These are phyloP conservation scores for Castanea crenata DNA, from an alignment of 306 rosid species.

Conservation along the genomic window DNA sequence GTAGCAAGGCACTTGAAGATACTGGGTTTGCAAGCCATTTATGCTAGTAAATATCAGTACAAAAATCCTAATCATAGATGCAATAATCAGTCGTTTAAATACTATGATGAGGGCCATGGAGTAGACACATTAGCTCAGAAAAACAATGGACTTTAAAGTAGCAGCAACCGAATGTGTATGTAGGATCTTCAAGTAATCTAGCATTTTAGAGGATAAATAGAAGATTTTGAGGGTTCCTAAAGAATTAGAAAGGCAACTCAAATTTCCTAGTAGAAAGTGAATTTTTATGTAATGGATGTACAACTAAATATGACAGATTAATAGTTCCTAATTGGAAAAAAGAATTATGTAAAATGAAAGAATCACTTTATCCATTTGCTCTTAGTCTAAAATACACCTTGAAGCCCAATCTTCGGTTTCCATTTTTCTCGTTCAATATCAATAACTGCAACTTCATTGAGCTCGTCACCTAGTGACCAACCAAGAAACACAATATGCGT, in stretches of 20 bases:
- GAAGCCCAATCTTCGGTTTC: slow-evolving; percentile 89
- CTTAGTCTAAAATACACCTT: slow-evolving; percentile 46
- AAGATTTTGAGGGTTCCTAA: not conserved
- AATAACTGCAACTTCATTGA: slow-evolving; percentile 50
- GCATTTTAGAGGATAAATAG: not conserved
- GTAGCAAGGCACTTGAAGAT: not conserved
- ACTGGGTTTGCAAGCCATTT: not conserved
- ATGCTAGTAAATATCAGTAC: not conserved
- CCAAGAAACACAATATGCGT: slow-evolving; percentile 64
- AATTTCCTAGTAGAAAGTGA: not conserved
- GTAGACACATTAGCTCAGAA: not conserved
- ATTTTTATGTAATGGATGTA: not conserved
- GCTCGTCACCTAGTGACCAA: slow-evolving; percentile 59
- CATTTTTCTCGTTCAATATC: slow-evolving; percentile 62
- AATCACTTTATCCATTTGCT: not conserved
- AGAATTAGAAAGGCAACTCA: not conserved
- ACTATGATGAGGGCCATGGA: not conserved
- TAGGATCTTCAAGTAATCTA: slow-evolving; percentile 1
- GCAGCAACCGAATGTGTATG: not conserved
- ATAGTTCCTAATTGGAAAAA: not conserved
- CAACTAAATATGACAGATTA: not conserved
- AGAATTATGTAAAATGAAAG: not conserved
- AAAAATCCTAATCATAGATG: not conserved
- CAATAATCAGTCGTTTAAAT: not conserved
- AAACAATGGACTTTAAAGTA: not conserved